A percentile compares a stretch with the other conserved stretches of the same genome.
Conservation (phyloP, 2,329 filamentous ascomycete species). For the Cladophialophora yegresii region DNA sequence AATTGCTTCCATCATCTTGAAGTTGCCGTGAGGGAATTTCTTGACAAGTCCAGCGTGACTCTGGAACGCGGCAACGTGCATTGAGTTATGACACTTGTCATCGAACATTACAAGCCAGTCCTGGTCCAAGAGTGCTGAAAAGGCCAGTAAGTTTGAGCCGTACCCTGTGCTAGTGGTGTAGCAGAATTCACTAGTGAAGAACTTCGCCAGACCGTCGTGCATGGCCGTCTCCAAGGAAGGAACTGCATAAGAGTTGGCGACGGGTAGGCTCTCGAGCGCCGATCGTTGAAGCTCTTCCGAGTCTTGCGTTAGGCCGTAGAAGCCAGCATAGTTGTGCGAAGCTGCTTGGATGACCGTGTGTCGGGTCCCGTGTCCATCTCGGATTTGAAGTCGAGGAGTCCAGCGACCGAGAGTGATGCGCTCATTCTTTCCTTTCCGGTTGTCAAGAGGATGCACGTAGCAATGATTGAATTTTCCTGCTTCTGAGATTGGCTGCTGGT, state of each 20-base stretch:
- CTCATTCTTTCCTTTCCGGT: conserved; percentile 17
- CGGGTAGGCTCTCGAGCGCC: conserved; percentile 4
- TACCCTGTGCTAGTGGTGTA: conserved; percentile 20
- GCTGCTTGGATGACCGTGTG: conserved; percentile 21
- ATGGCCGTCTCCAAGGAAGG: conserved; percentile 2
- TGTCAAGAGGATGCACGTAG: conserved; percentile 19
- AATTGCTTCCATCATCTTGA: conserved; percentile 9
- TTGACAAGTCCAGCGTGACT: conserved; percentile 50
- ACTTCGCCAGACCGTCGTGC: conserved; percentile 7
- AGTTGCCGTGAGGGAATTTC: conserved; percentile 16
- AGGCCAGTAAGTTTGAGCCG: conserved; percentile 17
- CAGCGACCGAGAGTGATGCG: conserved; percentile 8
- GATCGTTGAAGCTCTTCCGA: conserved; percentile 8
- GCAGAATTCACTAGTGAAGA: conserved; percentile 18
- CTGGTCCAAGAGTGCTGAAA: conserved; percentile 18
- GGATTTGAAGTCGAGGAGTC: conserved; percentile 3
- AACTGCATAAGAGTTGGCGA: not conserved
- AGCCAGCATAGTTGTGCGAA: conserved; percentile 23
- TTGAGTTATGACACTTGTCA: conserved; percentile 23
- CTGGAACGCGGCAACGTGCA: conserved; percentile 40
- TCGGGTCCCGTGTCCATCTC: not conserved
- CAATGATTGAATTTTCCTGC: conserved; percentile 16
- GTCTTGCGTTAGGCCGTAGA: conserved; percentile 12
- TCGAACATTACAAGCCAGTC: conserved; percentile 17
- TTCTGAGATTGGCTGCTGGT: conserved; percentile 10